Evolutionary conservation across 73 alveolate genomes (phyloP).

Genomic region (Diophrys appendiculata): DNA sequence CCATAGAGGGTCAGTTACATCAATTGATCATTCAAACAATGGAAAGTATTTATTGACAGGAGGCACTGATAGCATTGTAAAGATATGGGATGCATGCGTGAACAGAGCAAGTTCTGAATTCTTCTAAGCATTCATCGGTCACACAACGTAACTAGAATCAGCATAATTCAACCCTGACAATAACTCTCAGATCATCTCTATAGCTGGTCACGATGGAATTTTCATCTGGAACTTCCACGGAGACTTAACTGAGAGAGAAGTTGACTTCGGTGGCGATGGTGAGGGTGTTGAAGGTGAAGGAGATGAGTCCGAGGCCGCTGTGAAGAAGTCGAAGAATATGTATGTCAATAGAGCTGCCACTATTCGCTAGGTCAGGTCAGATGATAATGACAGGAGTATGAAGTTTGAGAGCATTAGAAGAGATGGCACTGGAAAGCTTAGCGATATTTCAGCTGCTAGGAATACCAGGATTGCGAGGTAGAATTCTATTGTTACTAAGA

Average conservation of each 20-base stretch:
- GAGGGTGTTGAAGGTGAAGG: conserved; percentile 27
- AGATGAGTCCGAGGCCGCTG: conserved; percentile 18
- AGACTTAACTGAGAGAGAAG: conserved; percentile 57
- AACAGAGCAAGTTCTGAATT: conserved; percentile 67
- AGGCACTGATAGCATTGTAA: conserved; percentile 86
- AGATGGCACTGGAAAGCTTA: background rate
- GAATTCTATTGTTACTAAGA: background rate
- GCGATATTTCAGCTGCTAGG: conserved; percentile 50
- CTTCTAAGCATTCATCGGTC: conserved; percentile 89
- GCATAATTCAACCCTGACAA: conserved; percentile 73
- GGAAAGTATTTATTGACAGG: conserved; percentile 73
- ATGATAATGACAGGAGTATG: too few species aligned
- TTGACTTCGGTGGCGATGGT: background rate
- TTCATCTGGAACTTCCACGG: conserved; percentile 85
- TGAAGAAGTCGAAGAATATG: conserved; percentile 19
- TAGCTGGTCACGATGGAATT: conserved; percentile 82
- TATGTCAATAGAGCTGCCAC: background rate
- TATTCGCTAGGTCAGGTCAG: background rate
- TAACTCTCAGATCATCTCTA: conserved; percentile 68
- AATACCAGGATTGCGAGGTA: background rate
- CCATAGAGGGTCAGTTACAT: conserved; percentile 73
- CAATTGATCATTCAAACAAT: conserved; percentile 65
- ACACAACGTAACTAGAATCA: conserved; percentile 70
- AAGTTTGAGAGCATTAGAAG: too few species aligned
- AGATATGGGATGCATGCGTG: conserved; percentile 85